A percentile compares a stretch with the other conserved stretches of the same genome.
phyloP scores from a whole-genome alignment of 139 green algal genomes.

The Astrephomene gubernaculifera region DNA sequence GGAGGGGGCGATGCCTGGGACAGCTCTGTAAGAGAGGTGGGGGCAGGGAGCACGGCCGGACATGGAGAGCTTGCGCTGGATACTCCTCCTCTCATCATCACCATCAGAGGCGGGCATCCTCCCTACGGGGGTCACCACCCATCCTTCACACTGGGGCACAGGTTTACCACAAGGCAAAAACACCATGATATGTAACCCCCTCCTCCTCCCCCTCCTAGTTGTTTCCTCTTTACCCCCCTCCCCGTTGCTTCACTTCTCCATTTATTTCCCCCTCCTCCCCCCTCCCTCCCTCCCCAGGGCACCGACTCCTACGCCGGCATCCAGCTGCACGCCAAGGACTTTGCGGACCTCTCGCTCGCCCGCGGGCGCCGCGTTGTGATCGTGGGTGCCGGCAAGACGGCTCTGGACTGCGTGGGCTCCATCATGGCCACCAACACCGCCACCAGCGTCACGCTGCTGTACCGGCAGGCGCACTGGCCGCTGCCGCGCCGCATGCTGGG shows the following conservation, averaged over 20 bases:
- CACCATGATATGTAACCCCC: too few relatives aligned
- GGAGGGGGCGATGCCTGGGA: too few relatives aligned
- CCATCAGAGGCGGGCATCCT: too few relatives aligned
- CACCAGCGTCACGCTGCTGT: conserved; percentile 38
- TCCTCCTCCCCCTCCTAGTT: too few relatives aligned
- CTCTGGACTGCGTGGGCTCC: conserved; percentile 36
- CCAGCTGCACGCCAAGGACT: conserved; percentile 42
- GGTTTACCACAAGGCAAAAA: too few relatives aligned
- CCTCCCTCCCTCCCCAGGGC: background rate
- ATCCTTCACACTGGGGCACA: too few relatives aligned
- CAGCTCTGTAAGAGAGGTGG: too few relatives aligned
- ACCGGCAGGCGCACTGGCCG: conserved; percentile 47
- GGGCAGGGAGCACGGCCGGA: too few relatives aligned
- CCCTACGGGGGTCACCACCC: too few relatives aligned
- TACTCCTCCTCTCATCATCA: too few relatives aligned
- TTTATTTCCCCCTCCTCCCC: background rate
- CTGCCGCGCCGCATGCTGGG: conserved; percentile 37
- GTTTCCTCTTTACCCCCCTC: too few relatives aligned
- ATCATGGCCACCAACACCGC: conserved; percentile 29
- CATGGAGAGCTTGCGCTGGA: too few relatives aligned
- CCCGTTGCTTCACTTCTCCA: background rate
- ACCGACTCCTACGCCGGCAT: conserved; percentile 23
- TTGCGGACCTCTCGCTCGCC: conserved; percentile 11
- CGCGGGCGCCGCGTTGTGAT: conserved; percentile 40
- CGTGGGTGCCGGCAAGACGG: conserved; percentile 46